Evolutionary conservation across 495 filamentous ascomycete species (phyloP).

Genomic region (Podospora appendiculata): DNA sequence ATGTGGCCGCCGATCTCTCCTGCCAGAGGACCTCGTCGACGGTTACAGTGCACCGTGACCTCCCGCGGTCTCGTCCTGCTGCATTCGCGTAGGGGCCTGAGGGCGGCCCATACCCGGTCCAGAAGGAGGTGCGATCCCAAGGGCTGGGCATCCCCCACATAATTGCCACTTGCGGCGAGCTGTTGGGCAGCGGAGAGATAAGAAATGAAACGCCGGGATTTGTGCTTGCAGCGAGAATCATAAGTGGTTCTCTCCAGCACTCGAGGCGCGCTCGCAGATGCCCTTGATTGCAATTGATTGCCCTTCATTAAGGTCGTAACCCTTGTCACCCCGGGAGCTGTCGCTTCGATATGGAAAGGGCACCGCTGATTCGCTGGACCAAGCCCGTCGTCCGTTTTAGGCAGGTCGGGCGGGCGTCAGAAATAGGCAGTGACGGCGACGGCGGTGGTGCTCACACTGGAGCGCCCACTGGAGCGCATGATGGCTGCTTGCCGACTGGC

Average conservation of each 20-base stretch:
- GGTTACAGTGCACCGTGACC: too few species aligned
- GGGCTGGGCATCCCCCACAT: too few species aligned
- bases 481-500: background rate
- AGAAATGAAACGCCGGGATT: slow-evolving; percentile 1
- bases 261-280: too few species aligned
- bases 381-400: slow-evolving; percentile 3
- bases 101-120: too few species aligned
- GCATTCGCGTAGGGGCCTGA: background rate
- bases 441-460: background rate
- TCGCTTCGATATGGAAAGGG: background rate
- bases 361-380: slow-evolving; percentile 8
- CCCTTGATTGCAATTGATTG: background rate
- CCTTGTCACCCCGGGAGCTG: background rate
- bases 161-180: slow-evolving; percentile 3
- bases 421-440: background rate
- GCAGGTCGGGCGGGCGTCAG: slow-evolving; percentile 10
- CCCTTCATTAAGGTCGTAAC: too few species aligned
- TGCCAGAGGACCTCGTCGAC: background rate
- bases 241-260: background rate
- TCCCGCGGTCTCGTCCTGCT: background rate
- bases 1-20: background rate
- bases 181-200: background rate
- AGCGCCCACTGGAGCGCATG: background rate
- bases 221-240: too few species aligned
- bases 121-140: too few species aligned